These are phyloP conservation scores for Cryphonectria radicalis DNA, from an alignment of 2,329 filamentous ascomycete genomes.

Conservation along the genomic window DNA sequence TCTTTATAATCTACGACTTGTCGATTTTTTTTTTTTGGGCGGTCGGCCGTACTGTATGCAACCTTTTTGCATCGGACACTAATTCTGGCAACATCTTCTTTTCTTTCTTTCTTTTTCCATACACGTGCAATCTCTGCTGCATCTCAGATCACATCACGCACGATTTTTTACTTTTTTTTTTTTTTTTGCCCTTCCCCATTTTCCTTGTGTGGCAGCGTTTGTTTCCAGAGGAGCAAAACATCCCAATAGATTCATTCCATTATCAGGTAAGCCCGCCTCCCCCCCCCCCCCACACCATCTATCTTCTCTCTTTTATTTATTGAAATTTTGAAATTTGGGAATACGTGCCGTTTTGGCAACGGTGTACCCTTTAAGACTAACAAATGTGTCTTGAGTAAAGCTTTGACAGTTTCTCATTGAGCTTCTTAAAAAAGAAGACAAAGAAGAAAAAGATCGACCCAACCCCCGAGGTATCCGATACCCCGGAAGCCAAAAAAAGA, in stretches of 20 bases:
- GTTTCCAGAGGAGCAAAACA: background rate
- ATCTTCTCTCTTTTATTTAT: too few species aligned
- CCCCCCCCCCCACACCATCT: too few species aligned
- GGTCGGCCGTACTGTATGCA: background rate
- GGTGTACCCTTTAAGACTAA: background rate
- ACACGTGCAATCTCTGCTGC: slow-evolving; percentile 25
- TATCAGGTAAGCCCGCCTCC: background rate
- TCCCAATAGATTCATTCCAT: background rate
- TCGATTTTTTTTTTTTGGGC: background rate
- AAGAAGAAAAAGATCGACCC: background rate
- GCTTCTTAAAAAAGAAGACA: background rate
- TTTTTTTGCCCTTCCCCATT: too few species aligned
- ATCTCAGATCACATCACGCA: slow-evolving; percentile 34
- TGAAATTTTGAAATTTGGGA: too few species aligned
- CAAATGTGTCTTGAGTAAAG: background rate
- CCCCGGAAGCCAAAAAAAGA: background rate
- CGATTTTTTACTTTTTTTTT: background rate
- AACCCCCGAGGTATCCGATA: slow-evolving; percentile 8
- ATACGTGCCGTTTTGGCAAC: background rate
- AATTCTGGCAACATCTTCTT: slow-evolving; percentile 13
- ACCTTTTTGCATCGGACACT: slow-evolving; percentile 3
- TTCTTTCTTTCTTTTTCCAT: background rate
- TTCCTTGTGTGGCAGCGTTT: background rate
- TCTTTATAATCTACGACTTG: slow-evolving; percentile 12
- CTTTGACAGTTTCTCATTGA: background rate